Evolutionary conservation across 176 grass and related monocot genomes (phyloP), one percentile per base, ranked within the genome.

Genomic region (Secale cereale): DNA sequence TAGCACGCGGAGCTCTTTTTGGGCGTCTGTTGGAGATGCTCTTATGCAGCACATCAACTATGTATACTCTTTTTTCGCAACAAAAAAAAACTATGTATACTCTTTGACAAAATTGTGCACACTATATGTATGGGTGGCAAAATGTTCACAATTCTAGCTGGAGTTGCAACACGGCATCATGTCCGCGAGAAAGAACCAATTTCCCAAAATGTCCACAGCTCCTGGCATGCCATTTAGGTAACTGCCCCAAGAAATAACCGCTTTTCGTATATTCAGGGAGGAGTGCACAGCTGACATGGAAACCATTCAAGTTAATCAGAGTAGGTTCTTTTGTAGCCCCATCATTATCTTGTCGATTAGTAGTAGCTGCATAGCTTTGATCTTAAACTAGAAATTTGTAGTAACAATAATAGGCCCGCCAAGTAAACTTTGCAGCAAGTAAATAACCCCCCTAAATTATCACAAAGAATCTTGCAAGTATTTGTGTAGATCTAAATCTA

Each of bases 221-320:
- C 16, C 23, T 20, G 73, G 40, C 57, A 79, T 65, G 65, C 25
- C 67, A 79, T 32, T 79, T 70, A 50, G 48, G 63, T 4, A 40
- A 82, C 16, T 39, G 36, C 12, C 52, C 20, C 27, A 65, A 29
- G 10, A 77, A 82, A 37, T 63, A 82, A 89, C 52, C 41, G 2
- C 8, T 22, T 22, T 56, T 20, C 22, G 8, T 57, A 3, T 43
- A 32, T 86, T 71, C 65, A 28, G n/a, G 15, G 56, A 65, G 63
- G 54, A 72, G 73, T 86, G 79, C 83, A 78, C 12, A 78, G 71
- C 31, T 72, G 72, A 90, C 83, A 82, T 57, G 79, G 79, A 86
- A 65, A 65, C 25, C 83, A 86, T 86, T 72, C 7, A 48, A 52
- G 31, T 73, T 86, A 72, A 86, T 86, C 29, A 50, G 14, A 5